Evolutionary conservation across 345 rosid genomes (phyloP), one percentile per base, ranked within the genome.

Genomic region (Ricinus communis): DNA sequence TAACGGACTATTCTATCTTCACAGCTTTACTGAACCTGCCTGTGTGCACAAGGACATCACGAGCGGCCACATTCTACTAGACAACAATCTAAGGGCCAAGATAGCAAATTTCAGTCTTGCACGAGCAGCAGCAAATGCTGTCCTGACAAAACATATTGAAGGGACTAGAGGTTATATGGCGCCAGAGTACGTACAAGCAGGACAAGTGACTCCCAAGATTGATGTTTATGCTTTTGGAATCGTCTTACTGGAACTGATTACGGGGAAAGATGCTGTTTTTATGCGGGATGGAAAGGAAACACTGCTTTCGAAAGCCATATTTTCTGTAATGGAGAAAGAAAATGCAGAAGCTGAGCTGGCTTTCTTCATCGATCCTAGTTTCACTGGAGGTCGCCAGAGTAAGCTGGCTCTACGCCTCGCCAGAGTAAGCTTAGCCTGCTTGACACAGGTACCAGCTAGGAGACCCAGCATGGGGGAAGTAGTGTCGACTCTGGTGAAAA

Each of bases 221-320:
- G 88, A 85, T 53, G 84, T 80, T 24, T 77, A 81, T 59, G 85
- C 81, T n/a, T 77, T 81, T 36, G 89, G 87, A 18, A 76, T 83
- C 5, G n/a, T 83, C 28, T 60, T 85, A 62, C 46, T 81, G 73
- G 84, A 83, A 63, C 78, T 81, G 71, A 77, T 81, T 46, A 76
- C 89, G 0, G 84, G 85, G 61, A 84, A 74, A 67, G 76, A 78
- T 50, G 76, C 80, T 52, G 84, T 67, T 41, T 64, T 81, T 56
- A 24, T 55, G 41, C 75, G 59, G 64, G 76, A 76, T 18, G 79
- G 81, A 55, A 71, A 56, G 62, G 81, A 75, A 59, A 49, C 45
- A n/a, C 52, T 81, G 30, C 85, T 78, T 27, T 68, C 82, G 22
- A 68, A 67, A 19, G 40, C 67, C n/a, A 30, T 80, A 33, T 8